Evolutionary conservation across 1,139 yeast genomes (phyloP), one percentile per base, ranked within the genome.

Genomic region (Candida albicans): DNA sequence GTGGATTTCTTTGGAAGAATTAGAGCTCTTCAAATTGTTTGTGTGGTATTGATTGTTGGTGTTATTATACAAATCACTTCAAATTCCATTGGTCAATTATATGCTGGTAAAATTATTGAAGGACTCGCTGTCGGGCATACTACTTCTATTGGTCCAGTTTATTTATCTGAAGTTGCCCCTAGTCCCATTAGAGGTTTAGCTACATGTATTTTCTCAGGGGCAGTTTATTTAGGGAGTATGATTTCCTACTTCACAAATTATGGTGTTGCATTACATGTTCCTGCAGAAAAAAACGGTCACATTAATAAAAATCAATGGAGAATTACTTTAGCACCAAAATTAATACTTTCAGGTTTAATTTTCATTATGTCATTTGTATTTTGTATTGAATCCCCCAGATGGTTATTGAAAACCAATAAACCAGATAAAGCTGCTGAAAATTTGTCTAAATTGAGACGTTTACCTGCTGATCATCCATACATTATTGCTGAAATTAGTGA

Each of bases 101-200:
- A 74, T 46, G 80, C 78, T 34, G 84, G 84, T 24, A 64, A 84
- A 48, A 61, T 79, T 33, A 61, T 79, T 38, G 81, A 79, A 52
- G 82, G 82, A 11, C 58, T 79, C 28, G 81, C 81, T 8, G 65
- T 80, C 40, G 84, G 85, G 9, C 78, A 78, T 53, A 77, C 83
- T 11, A 71, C 80, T 8, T 76, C 81, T 15, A 71, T 77, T 44
- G 83, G 82, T 12, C 84, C 85, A 9, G 64, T 77, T 35, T 49
- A 49, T 35, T 43, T 77, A 39, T 67, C 80, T 2, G 84, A 79
- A 56, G 72, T 77, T 35, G 70, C 83, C 9, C 84, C 84, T 6
- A 66, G 69, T 48, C 64, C 73, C 18, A 72, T 77, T 44, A 69
- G 84, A 58, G 84, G 83, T 30, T 56, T 75, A 45, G 70, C 77